These are phyloP conservation scores for Nidularia sp. DNA, from an alignment of 768 basidiomycete species.

Conservation along the genomic window DNA sequence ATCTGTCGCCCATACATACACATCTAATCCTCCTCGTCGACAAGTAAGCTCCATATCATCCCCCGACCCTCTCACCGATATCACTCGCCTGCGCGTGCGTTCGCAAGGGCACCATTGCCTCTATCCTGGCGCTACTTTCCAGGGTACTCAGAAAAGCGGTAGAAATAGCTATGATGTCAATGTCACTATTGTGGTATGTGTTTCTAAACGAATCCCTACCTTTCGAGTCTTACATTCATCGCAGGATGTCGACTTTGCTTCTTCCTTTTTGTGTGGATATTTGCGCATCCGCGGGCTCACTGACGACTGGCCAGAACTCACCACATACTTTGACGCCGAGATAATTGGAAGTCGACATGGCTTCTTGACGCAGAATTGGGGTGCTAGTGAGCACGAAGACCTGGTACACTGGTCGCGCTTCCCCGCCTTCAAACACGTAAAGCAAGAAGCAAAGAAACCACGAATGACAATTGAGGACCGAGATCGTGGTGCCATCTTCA, in stretches of 20 bases:
- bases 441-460: conserved; percentile 74
- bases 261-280: conserved; percentile 87
- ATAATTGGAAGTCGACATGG: conserved; percentile 90
- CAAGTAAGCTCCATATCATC: conserved; percentile 12
- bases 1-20: neutral
- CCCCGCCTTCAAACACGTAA: conserved; percentile 82
- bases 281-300: conserved; percentile 91
- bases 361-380: conserved; percentile 88
- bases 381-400: conserved; percentile 88
- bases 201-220: conserved; percentile 4
- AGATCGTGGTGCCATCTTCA: conserved; percentile 81
- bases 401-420: conserved; percentile 94
- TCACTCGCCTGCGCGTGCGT: conserved; percentile 72
- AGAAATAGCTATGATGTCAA: conserved; percentile 93
- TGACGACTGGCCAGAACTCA: conserved; percentile 92
- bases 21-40: conserved; percentile 8
- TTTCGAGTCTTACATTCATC: conserved; percentile 6
- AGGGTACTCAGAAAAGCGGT: conserved; percentile 92
- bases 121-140: conserved; percentile 85
- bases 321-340: conserved; percentile 95
- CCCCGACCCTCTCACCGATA: conserved; percentile 61
- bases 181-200: conserved; percentile 83
- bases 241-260: conserved; percentile 86
- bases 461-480: conserved; percentile 74
- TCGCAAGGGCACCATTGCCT: conserved; percentile 73